Evolutionary conservation across 164 flowering plant species (phyloP).

Genomic region (Aristolochia fimbriata): DNA sequence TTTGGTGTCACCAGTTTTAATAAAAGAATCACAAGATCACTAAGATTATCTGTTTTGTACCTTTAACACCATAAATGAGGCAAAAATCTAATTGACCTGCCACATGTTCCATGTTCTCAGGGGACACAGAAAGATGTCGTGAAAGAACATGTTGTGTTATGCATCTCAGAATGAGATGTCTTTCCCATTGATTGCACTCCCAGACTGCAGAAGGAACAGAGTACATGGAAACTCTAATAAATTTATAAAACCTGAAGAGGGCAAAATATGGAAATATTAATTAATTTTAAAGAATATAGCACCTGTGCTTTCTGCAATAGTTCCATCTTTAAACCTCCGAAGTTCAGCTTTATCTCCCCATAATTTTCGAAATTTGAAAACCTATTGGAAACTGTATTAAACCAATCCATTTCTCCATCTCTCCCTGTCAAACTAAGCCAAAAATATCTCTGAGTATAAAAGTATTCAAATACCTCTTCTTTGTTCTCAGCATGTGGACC

Average conservation of each 20-base stretch:
- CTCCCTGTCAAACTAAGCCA: too few species aligned
- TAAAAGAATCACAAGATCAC: neutral
- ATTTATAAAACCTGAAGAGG: slow-evolving; percentile 5
- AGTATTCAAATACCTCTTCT: slow-evolving; percentile 46
- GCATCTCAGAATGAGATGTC: slow-evolving; percentile 64
- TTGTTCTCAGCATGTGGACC: slow-evolving; percentile 86
- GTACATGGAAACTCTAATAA: neutral
- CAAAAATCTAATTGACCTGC: slow-evolving; percentile 87
- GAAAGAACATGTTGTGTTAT: slow-evolving; percentile 55
- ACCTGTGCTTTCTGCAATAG: slow-evolving; percentile 87
- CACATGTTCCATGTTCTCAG: slow-evolving; percentile 34
- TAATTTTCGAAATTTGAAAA: slow-evolving; percentile 55
- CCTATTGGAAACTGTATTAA: slow-evolving; percentile 24
- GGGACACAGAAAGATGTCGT: slow-evolving; percentile 60
- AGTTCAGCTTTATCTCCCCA: slow-evolving; percentile 96
- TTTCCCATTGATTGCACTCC: slow-evolving; percentile 66
- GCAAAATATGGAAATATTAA: neutral
- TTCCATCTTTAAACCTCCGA: slow-evolving; percentile 76
- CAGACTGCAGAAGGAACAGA: slow-evolving; percentile 40
- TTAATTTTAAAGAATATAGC: neutral
- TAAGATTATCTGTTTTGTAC: slow-evolving; percentile 16
- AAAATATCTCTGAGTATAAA: neutral
- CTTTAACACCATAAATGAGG: slow-evolving; percentile 47
- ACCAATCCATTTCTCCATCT: neutral
- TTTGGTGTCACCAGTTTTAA: neutral